Evolutionary conservation across 805 yeast species (phyloP).

Genomic region (Ogataea angusta): DNA sequence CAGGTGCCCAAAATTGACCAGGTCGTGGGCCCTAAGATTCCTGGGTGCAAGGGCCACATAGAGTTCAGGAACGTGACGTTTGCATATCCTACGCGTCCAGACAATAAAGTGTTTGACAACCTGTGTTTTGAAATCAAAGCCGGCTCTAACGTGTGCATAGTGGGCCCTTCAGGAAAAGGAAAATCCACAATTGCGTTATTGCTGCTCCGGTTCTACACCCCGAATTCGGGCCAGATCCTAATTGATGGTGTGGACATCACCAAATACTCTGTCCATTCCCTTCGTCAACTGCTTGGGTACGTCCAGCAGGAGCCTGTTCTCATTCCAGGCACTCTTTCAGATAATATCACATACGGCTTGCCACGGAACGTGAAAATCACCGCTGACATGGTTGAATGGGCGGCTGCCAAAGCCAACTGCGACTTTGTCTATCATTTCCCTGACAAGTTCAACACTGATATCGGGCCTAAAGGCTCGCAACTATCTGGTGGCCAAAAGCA

Average conservation of each 20-base stretch:
- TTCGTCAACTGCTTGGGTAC: constrained; percentile 74
- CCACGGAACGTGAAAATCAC: constrained; percentile 48
- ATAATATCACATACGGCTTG: constrained; percentile 78
- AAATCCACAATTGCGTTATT: constrained; percentile 86
- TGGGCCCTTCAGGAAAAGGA: constrained; percentile 95
- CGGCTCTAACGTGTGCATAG: constrained; percentile 89
- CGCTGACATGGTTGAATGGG: constrained; percentile 58
- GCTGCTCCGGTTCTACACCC: constrained; percentile 80
- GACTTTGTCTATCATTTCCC: constrained; percentile 74
- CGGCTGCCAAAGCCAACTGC: constrained; percentile 73
- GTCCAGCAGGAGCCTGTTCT: constrained; percentile 92
- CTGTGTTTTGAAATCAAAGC: constrained; percentile 63
- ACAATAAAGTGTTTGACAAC: constrained; percentile 60
- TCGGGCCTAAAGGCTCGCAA: constrained; percentile 73
- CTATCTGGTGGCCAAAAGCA: constrained; percentile 78
- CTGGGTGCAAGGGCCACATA: constrained; percentile 51
- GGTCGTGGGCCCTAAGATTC: constrained; percentile 53
- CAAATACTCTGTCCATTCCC: constrained; percentile 69
- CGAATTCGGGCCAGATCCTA: constrained; percentile 58
- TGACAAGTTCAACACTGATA: constrained; percentile 72
- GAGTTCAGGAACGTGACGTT: constrained; percentile 65
- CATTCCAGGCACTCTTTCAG: constrained; percentile 81
- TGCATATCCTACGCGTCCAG: constrained; percentile 82
- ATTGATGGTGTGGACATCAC: constrained; percentile 67
- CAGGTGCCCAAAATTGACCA: constrained; percentile 72